A percentile compares a stretch with the other conserved stretches of the same genome.
These are phyloP conservation scores for Plasmodium yoelii DNA, from an alignment of 169 alveolate species.

Conservation along the genomic window DNA sequence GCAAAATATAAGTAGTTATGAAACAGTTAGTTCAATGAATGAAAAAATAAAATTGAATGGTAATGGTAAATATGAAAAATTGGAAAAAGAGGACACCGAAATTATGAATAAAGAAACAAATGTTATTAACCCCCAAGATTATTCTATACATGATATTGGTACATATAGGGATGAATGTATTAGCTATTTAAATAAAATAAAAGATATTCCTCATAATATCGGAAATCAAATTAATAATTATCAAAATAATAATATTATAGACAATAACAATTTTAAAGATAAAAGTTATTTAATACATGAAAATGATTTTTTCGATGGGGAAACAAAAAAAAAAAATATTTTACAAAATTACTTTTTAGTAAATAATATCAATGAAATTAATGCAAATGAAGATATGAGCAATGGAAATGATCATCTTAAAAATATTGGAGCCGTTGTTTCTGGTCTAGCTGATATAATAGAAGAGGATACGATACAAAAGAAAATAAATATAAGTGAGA, in stretches of 20 bases:
- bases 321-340: background rate
- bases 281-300: background rate
- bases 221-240: background rate
- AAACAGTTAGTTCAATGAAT: constrained; percentile 13
- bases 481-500: too few relatives aligned
- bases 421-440: too few relatives aligned
- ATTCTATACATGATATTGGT: background rate
- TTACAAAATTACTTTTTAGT: background rate
- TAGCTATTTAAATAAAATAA: background rate
- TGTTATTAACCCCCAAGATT: background rate
- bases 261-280: background rate
- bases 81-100: background rate
- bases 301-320: background rate
- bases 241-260: background rate
- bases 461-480: too few relatives aligned
- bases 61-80: background rate
- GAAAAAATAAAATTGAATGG: background rate
- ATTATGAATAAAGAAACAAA: background rate
- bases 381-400: too few relatives aligned
- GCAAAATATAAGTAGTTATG: background rate
- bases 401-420: too few relatives aligned
- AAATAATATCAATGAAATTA: background rate
- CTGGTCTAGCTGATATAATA: too few relatives aligned
- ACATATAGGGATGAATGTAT: background rate
- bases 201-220: background rate